Base-by-base conservation (phyloP, 2,329 filamentous ascomycete species). In the Catunica adiposa region DNA sequence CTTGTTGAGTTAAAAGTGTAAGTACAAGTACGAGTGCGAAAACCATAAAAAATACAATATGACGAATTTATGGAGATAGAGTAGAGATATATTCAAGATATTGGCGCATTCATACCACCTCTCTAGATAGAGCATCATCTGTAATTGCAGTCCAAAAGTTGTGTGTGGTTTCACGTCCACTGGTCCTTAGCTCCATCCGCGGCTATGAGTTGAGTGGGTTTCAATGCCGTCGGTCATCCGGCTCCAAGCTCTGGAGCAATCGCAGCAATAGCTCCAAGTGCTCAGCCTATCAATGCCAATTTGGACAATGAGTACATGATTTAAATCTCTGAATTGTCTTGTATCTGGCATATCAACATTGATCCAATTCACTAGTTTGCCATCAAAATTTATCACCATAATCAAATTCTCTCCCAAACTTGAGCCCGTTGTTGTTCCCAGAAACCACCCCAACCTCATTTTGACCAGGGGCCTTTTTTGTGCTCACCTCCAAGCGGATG, bases 151-250 rank as follows among this genome's bases (percentile, higher is more conserved):
- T 11, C 29, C 29, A 34, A 34, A n/a, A 34, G 5, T 34, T 5
- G 5, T 34, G 29, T 11, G 29, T 34, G 29, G 5, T 34, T 34
- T 34, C 11, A 34, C 29, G 5, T 11, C 29, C 11, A 11, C 5
- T 34, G 11, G 29, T 34, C 5, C 29, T 34, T 34, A 34, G 29
- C 29, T 34, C 29, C 29, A 34, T 29, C 47, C 47, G 47, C 47
- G 47, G 47, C 23, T 51, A 25, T 55, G 46, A 29, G 50, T 23
- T 55, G 46, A 29, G 50, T 23, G 29, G 11, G 29, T 34, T 34
- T 34, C 29, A 34, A 51, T 51, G 34, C 47, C 47, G 47, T 51
- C 31, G 44, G 46, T 29, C 22, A 26, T 40, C 46, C 54, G 46
- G 44, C 48, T 44, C 14, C 25, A 20, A n/a, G 22, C 42, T 25